Base-by-base conservation (phyloP, 257 asterid species). In the Solanum acaule region DNA sequence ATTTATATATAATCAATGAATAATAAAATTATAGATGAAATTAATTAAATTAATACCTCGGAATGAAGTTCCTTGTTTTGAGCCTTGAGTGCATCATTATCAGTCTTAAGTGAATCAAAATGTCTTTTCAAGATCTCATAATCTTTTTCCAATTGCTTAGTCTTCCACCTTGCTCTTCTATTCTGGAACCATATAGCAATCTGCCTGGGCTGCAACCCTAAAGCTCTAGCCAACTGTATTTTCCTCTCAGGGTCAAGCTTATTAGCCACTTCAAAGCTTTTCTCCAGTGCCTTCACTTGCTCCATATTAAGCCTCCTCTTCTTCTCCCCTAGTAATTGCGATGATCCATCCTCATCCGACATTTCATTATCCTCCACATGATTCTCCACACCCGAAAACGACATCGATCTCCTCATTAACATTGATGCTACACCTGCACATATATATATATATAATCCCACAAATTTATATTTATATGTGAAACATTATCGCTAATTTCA, bases 181-280 rank as follows among this genome's bases (percentile, higher is more conserved):
- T 96, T 96, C 88, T 96, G 99, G 81, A 96, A 96, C 99, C 99
- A 96, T 23, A 96, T 94, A 2, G 98, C 98, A 0, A 96, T 89
- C 88, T 96, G 99, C 5, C 98, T 90, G 1, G 98, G 99, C 76
- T 95, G 96, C 83, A 96, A 89, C 7, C 97, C 98, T 77, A 96
- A 82, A 31, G 96, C 95, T 90, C 94, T 93, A 63, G 98, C 98
- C 61, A 96, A 90, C 92, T 94, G 95, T 92, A 93, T 88, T 90
- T 95, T 96, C 88, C 98, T 92, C 89, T 96, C 98, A 2, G 97
- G 99, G 78, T 96, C 99, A 16, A 95, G 91, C 65, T 95, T 96
- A 90, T 92, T 96, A 1, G 96, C 97, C 38, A 92, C 52, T 31
- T 96, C 99, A 67, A 94, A 96, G 92, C 98, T 95, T 91, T 94